Evolutionary conservation across 1,284 basidiomycete species (phyloP), one percentile per base, ranked within the genome.

Genomic region (Inonotus hispidus): DNA sequence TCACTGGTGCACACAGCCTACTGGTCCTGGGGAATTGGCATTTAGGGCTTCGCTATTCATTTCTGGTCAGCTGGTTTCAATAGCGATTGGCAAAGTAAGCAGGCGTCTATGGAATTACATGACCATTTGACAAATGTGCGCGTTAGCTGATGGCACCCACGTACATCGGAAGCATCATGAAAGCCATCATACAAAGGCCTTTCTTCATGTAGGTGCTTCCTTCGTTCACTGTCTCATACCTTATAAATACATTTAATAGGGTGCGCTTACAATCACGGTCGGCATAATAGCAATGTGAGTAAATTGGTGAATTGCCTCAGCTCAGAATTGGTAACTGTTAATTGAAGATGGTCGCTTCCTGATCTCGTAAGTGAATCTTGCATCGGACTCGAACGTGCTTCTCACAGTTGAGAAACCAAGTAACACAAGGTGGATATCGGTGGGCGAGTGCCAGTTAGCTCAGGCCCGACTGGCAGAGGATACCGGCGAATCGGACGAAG

Each of bases 391-490:
- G 2, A 8, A 6, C 7, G 8, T 32, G 6, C 7, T 47, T 16
- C 8, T 27, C 25, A 41, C 13, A 21, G 14, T 8, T 41, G 46
- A 29, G 10, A 16, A 67, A 65, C 66, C 66, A 3, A 21, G 60
- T 47, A 79, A 78, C 68, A 77, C 78, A 8, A 68, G 71, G 14
- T 76, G 79, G 59, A 75, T 82, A 68, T 69, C 74, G 4, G 68
- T 68, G 1, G 72, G 71, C 27, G 75, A 80, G 66, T 70, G 71
- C 4, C 68, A 72, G 21, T 70, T 81, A 4, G 78, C 79, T 11
- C 74, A 77, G 59, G 72, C 73, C 0, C 74, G 79, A 16, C 70
- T 80, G 56, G 67, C 73, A 2, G 79, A 80, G 62, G 79, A 79
- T 58, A 74, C 71, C 2, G 77, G 75, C 1, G 74, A 74, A 59